Evolutionary conservation across 805 yeast genomes (phyloP), one percentile per base, ranked within the genome.

Genomic region (Starmerella cellae): DNA sequence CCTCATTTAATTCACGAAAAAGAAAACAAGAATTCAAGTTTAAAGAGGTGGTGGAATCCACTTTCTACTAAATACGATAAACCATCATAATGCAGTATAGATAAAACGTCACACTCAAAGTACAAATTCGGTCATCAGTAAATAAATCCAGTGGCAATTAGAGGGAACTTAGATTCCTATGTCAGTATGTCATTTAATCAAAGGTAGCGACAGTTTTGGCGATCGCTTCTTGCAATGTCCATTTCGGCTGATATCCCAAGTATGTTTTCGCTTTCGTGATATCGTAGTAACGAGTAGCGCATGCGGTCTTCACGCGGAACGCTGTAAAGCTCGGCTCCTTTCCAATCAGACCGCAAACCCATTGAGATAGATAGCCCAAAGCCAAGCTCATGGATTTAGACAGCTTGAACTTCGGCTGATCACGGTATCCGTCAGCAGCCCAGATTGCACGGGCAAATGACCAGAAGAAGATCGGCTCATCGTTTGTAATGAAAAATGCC

Each of bases 241-340:
- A 84, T 87, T 28, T 71, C 31, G 99, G 98, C 48, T 66, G 64
- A 60, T 91, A 91, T 2, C 80, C 95, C 43, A 91, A 67, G 16
- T 78, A 47, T 11, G 62, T 61, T 56, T 83, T 85, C 4, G 98
- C 97, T 62, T 85, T 88, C 29, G 81, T 55, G 48, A 91, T 85
- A 57, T 87, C 83, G 60, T 88, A 95, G 61, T 91, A 91, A 61
- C 98, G 79, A 48, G 73, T 75, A 18, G 97, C 97, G 63, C 95
- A 84, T 11, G 87, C 87, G 42, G 88, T 77, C 49, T 75, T 80
- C 19, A 85, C 98, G 63, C 97, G 75, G 65, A 88, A 91, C 2
- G 97, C 94, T 2, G 97, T 85, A 48, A 91, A 68, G n/a, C 93
- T 93, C 2, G 96, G 82, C 57, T 84, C 94, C 60, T 82, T 83